phyloP scores from a whole-genome alignment of 2,329 filamentous ascomycete species.

The Phaeomoniella chlamydospora region DNA sequence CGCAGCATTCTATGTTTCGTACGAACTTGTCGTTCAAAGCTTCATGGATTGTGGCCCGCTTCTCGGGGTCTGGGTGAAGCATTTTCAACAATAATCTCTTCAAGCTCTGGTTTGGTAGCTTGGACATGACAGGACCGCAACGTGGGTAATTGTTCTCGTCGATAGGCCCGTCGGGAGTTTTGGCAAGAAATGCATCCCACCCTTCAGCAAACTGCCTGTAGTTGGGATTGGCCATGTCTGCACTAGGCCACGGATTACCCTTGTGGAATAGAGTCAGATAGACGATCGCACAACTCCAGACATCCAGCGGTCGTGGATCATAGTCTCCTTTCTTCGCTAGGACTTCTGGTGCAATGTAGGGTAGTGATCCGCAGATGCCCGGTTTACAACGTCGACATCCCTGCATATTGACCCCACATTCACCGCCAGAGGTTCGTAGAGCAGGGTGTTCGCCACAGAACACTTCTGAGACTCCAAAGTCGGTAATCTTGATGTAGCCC shows the following conservation, averaged over 20 bases:
- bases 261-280: slow-evolving; percentile 64
- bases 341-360: slow-evolving; percentile 80
- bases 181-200: slow-evolving; percentile 53
- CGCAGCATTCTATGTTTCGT: slow-evolving; percentile 64
- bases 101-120: slow-evolving; percentile 51
- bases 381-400: slow-evolving; percentile 58
- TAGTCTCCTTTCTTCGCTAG: slow-evolving; percentile 50
- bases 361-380: slow-evolving; percentile 71
- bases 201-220: slow-evolving; percentile 52
- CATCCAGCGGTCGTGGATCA: slow-evolving; percentile 67
- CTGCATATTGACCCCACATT: slow-evolving; percentile 60
- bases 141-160: slow-evolving; percentile 51
- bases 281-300: slow-evolving; percentile 75
- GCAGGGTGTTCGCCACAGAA: slow-evolving; percentile 74
- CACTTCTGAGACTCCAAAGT: slow-evolving; percentile 81
- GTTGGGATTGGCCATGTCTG: slow-evolving; percentile 39
- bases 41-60: slow-evolving; percentile 55
- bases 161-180: slow-evolving; percentile 35
- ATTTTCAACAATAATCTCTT: slow-evolving; percentile 63
- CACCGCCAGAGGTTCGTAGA: slow-evolving; percentile 54
- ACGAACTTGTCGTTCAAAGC: slow-evolving; percentile 60
- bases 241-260: slow-evolving; percentile 60
- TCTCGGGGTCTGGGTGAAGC: slow-evolving; percentile 63
- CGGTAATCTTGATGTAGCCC: slow-evolving; percentile 77
- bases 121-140: slow-evolving; percentile 49